Percentiles rank a stretch among this genome's conserved stretches.
phyloP scores from a whole-genome alignment of 345 rosid genomes.

The Pugionium dolabratum region DNA sequence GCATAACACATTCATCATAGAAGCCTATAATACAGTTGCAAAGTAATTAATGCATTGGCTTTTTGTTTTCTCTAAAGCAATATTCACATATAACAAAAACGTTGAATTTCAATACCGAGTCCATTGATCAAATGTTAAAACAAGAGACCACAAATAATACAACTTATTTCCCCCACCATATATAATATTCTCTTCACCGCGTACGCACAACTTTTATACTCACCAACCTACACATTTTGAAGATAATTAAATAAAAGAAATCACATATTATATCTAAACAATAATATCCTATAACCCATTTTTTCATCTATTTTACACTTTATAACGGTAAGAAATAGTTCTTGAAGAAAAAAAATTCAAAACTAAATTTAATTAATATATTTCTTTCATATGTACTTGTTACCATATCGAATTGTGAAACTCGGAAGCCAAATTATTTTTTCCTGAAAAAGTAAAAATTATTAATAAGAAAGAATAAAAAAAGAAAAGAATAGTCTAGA shows the following conservation, averaged over 20 bases:
- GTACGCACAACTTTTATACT: constrained; percentile 30
- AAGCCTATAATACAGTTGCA: not conserved
- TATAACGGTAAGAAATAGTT: not conserved
- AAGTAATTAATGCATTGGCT: not conserved
- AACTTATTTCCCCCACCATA: constrained; percentile 26
- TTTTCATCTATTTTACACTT: not conserved
- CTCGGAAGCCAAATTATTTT: not conserved
- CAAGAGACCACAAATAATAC: constrained; percentile 30
- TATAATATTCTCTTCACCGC: constrained; percentile 30
- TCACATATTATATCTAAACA: not conserved
- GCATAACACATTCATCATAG: not conserved
- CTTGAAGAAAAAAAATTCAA: not conserved
- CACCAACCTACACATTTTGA: constrained; percentile 28
- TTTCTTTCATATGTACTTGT: not conserved
- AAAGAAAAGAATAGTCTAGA: constrained; percentile 25
- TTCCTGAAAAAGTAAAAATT: constrained; percentile 1
- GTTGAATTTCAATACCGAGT: constrained; percentile 16
- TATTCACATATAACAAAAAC: constrained; percentile 3
- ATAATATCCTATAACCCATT: not conserved
- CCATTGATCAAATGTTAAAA: constrained; percentile 10
- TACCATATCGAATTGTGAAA: constrained; percentile 15
- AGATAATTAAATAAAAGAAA: not conserved
- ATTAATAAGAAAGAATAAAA: constrained; percentile 4
- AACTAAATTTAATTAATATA: not conserved
- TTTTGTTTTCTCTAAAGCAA: not conserved